Percentiles rank a stretch among this genome's conserved stretches.
phyloP scores from a whole-genome alignment of 768 basidiomycete species.

The Pisolithus orientalis region DNA sequence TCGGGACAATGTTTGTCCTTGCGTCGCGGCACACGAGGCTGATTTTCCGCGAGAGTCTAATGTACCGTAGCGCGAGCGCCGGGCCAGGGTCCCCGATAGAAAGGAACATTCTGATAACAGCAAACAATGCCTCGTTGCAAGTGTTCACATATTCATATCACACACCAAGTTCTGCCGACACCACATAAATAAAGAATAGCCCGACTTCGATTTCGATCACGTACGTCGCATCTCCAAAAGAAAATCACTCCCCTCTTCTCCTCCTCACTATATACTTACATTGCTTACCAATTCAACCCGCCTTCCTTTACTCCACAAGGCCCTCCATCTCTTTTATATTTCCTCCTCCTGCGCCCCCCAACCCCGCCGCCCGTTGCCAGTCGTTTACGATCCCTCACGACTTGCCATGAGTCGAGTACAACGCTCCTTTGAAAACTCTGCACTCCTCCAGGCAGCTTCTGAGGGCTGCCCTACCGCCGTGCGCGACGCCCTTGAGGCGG shows the following conservation, averaged over 20 bases:
- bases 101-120: too few species aligned
- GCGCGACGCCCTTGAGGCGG: slow-evolving; percentile 44
- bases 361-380: slow-evolving; percentile 2
- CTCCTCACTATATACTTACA: too few species aligned
- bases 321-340: slow-evolving; percentile 14
- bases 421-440: slow-evolving; percentile 35
- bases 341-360: not conserved
- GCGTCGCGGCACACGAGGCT: not conserved
- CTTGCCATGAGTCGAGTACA: slow-evolving; percentile 31
- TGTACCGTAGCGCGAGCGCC: not conserved
- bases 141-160: not conserved
- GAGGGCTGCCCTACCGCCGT: slow-evolving; percentile 51
- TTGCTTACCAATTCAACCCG: not conserved
- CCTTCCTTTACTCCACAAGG: not conserved
- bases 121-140: not conserved
- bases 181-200: not conserved
- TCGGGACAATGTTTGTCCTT: not conserved
- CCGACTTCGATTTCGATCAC: not conserved
- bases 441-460: slow-evolving; percentile 50
- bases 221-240: not conserved
- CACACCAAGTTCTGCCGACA: not conserved
- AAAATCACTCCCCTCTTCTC: not conserved
- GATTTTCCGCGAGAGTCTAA: not conserved
- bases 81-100: too few species aligned
- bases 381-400: slow-evolving; percentile 28